Percentiles rank a stretch among this genome's conserved stretches.
These are phyloP conservation scores for Hansfordia pulvinata DNA, from an alignment of 2,329 filamentous ascomycete species.

Conservation along the genomic window DNA sequence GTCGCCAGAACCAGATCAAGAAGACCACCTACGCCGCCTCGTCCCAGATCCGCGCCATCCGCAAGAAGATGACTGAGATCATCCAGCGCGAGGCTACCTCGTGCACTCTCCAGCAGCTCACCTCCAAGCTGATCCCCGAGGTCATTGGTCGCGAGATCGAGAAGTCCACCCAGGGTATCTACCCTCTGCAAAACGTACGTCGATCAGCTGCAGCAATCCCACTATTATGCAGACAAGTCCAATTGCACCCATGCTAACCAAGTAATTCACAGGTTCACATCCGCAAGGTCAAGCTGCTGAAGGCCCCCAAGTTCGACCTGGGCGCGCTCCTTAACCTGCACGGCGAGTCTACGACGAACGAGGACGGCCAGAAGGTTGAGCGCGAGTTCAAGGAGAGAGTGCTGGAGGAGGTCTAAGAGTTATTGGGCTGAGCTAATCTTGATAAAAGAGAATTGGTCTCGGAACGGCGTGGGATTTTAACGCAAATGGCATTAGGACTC, in stretches of 20 bases:
- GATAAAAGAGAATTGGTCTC: constrained; percentile 16
- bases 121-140: constrained; percentile 97
- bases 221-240: too few species aligned
- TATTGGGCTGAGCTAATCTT: too few species aligned
- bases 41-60: constrained; percentile 94
- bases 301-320: constrained; percentile 97
- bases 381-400: constrained; percentile 98
- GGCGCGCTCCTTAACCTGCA: constrained; percentile 92
- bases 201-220: too few species aligned
- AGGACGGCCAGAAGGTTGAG: constrained; percentile 97
- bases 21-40: constrained; percentile 98
- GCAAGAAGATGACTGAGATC: constrained; percentile 99
- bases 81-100: constrained; percentile 89
- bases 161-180: constrained; percentile 99
- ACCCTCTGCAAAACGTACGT: constrained; percentile 95
- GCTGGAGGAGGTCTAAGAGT: constrained; percentile 77
- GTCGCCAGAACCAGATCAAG: constrained; percentile 98
- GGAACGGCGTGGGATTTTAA: constrained; percentile 30
- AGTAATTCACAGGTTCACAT: constrained; percentile 78
- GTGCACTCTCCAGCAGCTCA: constrained; percentile 93
- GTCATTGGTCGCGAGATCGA: constrained; percentile 99
- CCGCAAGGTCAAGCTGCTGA: constrained; percentile 99
- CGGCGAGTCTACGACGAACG: constrained; percentile 92
- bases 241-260: too few species aligned
- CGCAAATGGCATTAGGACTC: constrained; percentile 30